Percentiles rank a stretch among this genome's conserved stretches.
phyloP scores from a whole-genome alignment of 164 flowering plant genomes.

The Berberis vulgaris region DNA sequence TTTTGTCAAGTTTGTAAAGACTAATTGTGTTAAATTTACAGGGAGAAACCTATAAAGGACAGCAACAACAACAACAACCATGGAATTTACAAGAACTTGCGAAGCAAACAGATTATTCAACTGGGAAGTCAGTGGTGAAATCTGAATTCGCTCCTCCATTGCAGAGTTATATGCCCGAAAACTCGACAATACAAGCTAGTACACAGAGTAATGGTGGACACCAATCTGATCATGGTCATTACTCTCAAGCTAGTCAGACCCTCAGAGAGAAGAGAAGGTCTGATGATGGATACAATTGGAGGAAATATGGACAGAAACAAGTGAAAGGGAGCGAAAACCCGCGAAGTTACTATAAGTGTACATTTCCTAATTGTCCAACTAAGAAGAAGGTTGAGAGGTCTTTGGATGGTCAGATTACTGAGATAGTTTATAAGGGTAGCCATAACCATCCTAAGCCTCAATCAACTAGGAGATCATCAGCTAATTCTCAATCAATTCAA shows the following conservation, averaged over 20 bases:
- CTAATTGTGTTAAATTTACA: slow-evolving; percentile 8
- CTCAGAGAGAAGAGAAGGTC: slow-evolving; percentile 43
- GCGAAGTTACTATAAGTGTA: slow-evolving; percentile 78
- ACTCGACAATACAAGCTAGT: slow-evolving; percentile 12
- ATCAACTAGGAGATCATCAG: slow-evolving; percentile 37
- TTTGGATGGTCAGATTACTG: slow-evolving; percentile 73
- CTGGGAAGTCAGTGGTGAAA: slow-evolving; percentile 16
- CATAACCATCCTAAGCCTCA: slow-evolving; percentile 88
- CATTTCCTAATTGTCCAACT: slow-evolving; percentile 59
- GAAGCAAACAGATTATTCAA: slow-evolving; percentile 21
- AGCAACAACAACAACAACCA: slow-evolving; percentile 12
- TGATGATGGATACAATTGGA: slow-evolving; percentile 88
- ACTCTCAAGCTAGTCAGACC: slow-evolving; percentile 28
- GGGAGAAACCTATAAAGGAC: slow-evolving; percentile 9
- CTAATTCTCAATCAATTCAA: slow-evolving; percentile 29
- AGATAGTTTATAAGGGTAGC: slow-evolving; percentile 75
- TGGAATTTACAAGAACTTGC: slow-evolving; percentile 30
- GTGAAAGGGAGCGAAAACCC: slow-evolving; percentile 84
- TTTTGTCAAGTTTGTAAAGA: not conserved
- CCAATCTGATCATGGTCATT: slow-evolving; percentile 16
- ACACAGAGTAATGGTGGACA: slow-evolving; percentile 11
- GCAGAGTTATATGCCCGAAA: slow-evolving; percentile 21
- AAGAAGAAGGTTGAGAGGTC: slow-evolving; percentile 78
- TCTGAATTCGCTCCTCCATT: slow-evolving; percentile 18
- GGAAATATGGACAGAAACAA: slow-evolving; percentile 85